Evolutionary conservation across 495 filamentous ascomycete species (phyloP), one percentile per base, ranked within the genome.

Genomic region (Penicillium tannophilum): DNA sequence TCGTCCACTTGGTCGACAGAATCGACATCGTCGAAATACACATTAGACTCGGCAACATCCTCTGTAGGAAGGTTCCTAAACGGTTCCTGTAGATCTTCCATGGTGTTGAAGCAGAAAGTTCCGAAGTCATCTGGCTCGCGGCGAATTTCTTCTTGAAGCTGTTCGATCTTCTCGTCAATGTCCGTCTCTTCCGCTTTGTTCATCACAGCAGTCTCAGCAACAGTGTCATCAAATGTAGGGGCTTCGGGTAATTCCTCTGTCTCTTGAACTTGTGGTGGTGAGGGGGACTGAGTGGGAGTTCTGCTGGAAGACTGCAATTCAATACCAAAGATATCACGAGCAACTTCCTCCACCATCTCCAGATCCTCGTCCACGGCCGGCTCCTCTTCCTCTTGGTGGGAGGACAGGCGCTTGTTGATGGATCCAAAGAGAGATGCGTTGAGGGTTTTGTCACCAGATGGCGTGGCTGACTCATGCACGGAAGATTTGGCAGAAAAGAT

Each of bases 291-390:
- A 4, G 58, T 59, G 17, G 62, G 49, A 9, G 46, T 19, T 20
- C 52, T 59, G 19, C 36, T 24, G 14, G 60, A 51, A 44, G 58
- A 65, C 6, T 59, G 57, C 7, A 70, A 20, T 48, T 68, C 65
- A 28, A 68, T 68, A 7, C 60, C 64, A 44, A 70, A 70, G 46
- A 70, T 62, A 47, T 70, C 65, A 44, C 62, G 62, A 31, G 67
- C 64, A 19, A 70, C 65, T 48, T 70, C 67, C 14, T 70, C 64
- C 6, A 68, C 62, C 60, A 70, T 63, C 14, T 68, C 59, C 1
- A 62, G 43, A 16, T 68, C 64, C 11, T 54, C 45, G 44, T 64
- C 56, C 26, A 11, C n/a, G 12, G 5, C 53, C 28, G 20, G 24
- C n/a, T 52, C 23, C 28, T 59, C 31, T 44, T 46, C 39, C 23